phyloP scores from a whole-genome alignment of 1,284 basidiomycete genomes.

The Pseudozyma pruni region DNA sequence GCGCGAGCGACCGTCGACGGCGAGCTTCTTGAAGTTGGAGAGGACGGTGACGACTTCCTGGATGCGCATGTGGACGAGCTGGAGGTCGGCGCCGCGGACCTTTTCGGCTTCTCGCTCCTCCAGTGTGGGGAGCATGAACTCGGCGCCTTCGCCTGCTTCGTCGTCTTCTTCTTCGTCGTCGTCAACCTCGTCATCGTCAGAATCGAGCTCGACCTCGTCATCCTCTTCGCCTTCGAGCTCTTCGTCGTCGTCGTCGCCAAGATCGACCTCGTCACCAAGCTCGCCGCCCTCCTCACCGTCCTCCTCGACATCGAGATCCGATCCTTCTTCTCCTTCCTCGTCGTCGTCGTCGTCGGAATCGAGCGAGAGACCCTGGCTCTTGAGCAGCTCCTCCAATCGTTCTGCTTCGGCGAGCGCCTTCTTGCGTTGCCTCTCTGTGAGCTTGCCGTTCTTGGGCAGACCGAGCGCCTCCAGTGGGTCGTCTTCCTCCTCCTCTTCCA shows the following conservation, averaged over 20 bases:
- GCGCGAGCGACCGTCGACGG: constrained; percentile 74
- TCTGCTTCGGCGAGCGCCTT: constrained; percentile 65
- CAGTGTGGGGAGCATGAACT: constrained; percentile 80
- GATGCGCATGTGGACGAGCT: constrained; percentile 87
- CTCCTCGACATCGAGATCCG: constrained; percentile 22
- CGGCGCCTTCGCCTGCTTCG: constrained; percentile 70
- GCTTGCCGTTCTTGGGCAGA: constrained; percentile 59
- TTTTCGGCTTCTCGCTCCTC: constrained; percentile 83
- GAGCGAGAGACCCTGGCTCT: constrained; percentile 62
- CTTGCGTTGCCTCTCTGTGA: constrained; percentile 62
- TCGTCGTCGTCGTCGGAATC: constrained; percentile 50
- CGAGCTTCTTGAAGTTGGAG: constrained; percentile 51
- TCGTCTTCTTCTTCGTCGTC: constrained; percentile 65
- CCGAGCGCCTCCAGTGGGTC: constrained; percentile 47
- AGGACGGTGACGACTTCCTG: constrained; percentile 85
- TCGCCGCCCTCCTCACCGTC: constrained; percentile 43
- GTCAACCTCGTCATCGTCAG: constrained; percentile 69
- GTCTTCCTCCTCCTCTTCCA: constrained; percentile 37
- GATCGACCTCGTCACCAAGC: constrained; percentile 52
- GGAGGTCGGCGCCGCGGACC: constrained; percentile 73
- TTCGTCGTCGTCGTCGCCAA: constrained; percentile 28
- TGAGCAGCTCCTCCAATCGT: constrained; percentile 65
- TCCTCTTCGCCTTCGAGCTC: constrained; percentile 43
- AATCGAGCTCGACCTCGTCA: constrained; percentile 42
- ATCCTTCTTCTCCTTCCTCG: constrained; percentile 25